A percentile compares a stretch with the other conserved stretches of the same genome.
These are phyloP conservation scores for Hypoxylon cercidicola DNA, from an alignment of 495 filamentous ascomycete species.

Conservation along the genomic window DNA sequence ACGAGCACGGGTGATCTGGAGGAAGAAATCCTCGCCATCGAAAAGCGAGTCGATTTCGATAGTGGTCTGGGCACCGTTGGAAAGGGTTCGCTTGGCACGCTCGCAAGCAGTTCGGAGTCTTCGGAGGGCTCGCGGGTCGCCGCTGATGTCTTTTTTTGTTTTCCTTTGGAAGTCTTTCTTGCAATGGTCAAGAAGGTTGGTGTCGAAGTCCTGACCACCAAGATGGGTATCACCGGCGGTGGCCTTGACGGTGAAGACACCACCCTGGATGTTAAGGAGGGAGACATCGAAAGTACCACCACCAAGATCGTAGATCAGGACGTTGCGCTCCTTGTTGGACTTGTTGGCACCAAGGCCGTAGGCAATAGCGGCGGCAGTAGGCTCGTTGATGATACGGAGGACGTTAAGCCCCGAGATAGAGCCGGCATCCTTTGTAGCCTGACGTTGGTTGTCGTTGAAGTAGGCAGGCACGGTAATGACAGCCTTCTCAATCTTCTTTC, in stretches of 20 bases:
- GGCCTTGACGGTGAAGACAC: slow-evolving; percentile 99
- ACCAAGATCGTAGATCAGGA: slow-evolving; percentile 99
- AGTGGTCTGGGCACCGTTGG: slow-evolving; percentile 94
- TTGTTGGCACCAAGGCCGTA: slow-evolving; percentile 96
- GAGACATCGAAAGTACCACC: slow-evolving; percentile 99
- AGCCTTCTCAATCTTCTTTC: slow-evolving; percentile 96
- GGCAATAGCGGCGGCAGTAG: slow-evolving; percentile 94
- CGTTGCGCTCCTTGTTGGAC: slow-evolving; percentile 94
- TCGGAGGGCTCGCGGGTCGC: slow-evolving; percentile 95
- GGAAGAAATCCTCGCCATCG: slow-evolving; percentile 98
- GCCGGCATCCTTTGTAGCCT: slow-evolving; percentile 99
- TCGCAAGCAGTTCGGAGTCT: slow-evolving; percentile 98
- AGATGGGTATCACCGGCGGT: slow-evolving; percentile 99
- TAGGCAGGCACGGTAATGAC: slow-evolving; percentile 98
- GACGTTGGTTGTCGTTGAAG: slow-evolving; percentile 99
- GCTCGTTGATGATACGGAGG: slow-evolving; percentile 99
- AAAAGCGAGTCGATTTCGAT: slow-evolving; percentile 99
- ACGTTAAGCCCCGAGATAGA: slow-evolving; percentile 97
- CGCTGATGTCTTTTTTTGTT: slow-evolving; percentile 83
- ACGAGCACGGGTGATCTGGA: slow-evolving; percentile 98
- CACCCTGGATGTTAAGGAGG: slow-evolving; percentile 97
- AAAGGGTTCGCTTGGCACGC: slow-evolving; percentile 98
- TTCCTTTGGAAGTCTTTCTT: slow-evolving; percentile 93
- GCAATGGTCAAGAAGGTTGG: slow-evolving; percentile 96
- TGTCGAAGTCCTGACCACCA: slow-evolving; percentile 99